A percentile compares a stretch with the other conserved stretches of the same genome.
These are phyloP conservation scores for Penicillium sp. DNA, from an alignment of 2,329 filamentous ascomycete species.

Conservation along the genomic window DNA sequence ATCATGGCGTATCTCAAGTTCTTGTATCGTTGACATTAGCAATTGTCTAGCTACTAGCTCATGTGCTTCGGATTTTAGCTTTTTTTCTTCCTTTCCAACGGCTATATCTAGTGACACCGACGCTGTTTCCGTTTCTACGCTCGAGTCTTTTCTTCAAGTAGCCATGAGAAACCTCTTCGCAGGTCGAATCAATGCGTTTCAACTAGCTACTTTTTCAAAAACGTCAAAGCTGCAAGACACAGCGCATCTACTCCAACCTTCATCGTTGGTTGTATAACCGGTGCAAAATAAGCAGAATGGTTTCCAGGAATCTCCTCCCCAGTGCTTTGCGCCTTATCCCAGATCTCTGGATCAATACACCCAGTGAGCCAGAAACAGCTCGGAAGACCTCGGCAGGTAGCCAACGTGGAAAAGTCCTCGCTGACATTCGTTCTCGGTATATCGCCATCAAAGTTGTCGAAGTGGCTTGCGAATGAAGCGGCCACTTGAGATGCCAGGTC, in stretches of 20 bases:
- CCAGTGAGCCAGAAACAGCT: constrained; percentile 56
- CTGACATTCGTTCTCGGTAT: constrained; percentile 37
- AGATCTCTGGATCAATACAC: constrained; percentile 48
- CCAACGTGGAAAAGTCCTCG: constrained; percentile 59
- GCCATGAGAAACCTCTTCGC: no score
- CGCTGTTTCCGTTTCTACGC: no score
- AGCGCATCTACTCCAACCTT: constrained; percentile 50
- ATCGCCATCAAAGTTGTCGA: constrained; percentile 38
- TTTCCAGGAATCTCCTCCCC: constrained; percentile 53
- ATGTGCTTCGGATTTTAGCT: no score
- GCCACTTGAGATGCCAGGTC: constrained; percentile 44
- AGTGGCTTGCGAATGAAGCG: constrained; percentile 46
- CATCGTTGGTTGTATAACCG: constrained; percentile 57
- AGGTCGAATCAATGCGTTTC: no score
- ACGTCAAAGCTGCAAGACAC: constrained; percentile 49
- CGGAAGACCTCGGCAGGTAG: constrained; percentile 47
- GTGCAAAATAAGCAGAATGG: constrained; percentile 57
- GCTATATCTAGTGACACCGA: no score
- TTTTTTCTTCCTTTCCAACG: no score
- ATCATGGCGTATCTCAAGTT: neutral
- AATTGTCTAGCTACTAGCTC: no score
- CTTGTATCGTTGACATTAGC: neutral
- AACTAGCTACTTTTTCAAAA: constrained; percentile 21
- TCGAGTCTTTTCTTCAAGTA: no score
- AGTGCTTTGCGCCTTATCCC: constrained; percentile 47